Evolutionary conservation across 2,329 filamentous ascomycete species (phyloP).

Genomic region (Xylaria sp.): DNA sequence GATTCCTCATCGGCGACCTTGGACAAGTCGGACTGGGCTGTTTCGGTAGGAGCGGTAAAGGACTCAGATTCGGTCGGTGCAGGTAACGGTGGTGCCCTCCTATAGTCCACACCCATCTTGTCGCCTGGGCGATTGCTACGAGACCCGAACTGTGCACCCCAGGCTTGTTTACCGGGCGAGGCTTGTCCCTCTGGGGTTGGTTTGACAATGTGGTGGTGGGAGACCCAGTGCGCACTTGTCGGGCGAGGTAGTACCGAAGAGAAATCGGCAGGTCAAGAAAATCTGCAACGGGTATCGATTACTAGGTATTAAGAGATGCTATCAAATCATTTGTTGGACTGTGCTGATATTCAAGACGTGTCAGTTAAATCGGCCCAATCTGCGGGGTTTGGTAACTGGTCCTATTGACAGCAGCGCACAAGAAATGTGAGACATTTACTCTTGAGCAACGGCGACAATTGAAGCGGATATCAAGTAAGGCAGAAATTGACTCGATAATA

Average conservation of each 20-base stretch:
- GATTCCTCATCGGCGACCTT: conserved; percentile 72
- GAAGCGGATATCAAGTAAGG: not conserved
- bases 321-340: conserved; percentile 16
- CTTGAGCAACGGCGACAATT: conserved; percentile 20
- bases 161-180: conserved; percentile 24
- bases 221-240: conserved; percentile 5
- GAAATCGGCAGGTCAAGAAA: conserved; percentile 3
- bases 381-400: not conserved
- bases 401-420: conserved; percentile 2
- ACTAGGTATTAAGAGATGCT: not conserved
- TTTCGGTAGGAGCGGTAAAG: conserved; percentile 64
- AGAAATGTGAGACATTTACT: conserved; percentile 3
- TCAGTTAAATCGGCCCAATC: conserved; percentile 10
- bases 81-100: conserved; percentile 70
- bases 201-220: not conserved
- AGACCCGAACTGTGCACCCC: conserved; percentile 29
- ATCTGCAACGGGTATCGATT: conserved; percentile 10
- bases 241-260: conserved; percentile 5
- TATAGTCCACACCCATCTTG: conserved; percentile 62
- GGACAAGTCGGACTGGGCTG: conserved; percentile 69
- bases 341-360: conserved; percentile 10
- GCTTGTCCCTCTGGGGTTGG: conserved; percentile 13
- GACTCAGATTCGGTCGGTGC: conserved; percentile 78
- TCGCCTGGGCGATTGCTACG: conserved; percentile 31
- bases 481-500: conserved; percentile 6